These are phyloP conservation scores for Ophiostoma sp. DNA, from an alignment of 2,329 filamentous ascomycete species.

Conservation along the genomic window DNA sequence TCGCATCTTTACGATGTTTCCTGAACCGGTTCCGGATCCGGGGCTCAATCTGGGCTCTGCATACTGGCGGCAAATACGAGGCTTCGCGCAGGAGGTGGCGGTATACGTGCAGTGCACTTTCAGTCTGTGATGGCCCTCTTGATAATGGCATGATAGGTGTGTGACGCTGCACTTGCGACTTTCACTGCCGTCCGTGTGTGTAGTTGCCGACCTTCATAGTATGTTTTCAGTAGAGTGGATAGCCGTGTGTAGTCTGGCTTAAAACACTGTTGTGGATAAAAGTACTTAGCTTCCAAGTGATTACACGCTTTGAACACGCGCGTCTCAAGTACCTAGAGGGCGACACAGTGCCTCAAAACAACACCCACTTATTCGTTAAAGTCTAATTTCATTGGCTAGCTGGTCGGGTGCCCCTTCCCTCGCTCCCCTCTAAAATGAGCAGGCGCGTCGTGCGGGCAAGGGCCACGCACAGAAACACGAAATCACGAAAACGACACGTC, in stretches of 20 bases:
- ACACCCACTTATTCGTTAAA: neutral
- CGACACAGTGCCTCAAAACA: neutral
- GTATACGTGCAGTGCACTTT: slow-evolving; percentile 45
- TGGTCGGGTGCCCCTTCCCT: neutral
- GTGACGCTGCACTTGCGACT: neutral
- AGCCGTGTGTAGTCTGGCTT: neutral
- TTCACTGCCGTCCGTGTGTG: neutral
- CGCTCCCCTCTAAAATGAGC: slow-evolving; percentile 18
- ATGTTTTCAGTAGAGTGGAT: neutral
- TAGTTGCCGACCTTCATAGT: neutral
- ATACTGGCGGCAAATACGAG: slow-evolving; percentile 53
- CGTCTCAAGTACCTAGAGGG: neutral
- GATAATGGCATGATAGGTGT: slow-evolving; percentile 6
- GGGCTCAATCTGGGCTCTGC: slow-evolving; percentile 41
- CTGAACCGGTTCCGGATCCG: slow-evolving; percentile 46
- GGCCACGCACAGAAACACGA: slow-evolving; percentile 22
- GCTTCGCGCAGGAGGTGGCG: slow-evolving; percentile 56
- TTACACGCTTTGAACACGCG: neutral
- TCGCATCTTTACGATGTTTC: slow-evolving; percentile 33
- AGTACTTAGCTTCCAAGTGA: neutral
- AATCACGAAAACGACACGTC: slow-evolving; percentile 32
- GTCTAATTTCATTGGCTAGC: neutral
- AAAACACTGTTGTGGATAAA: neutral
- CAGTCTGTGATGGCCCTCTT: slow-evolving; percentile 23
- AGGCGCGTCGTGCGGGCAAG: slow-evolving; percentile 26